phyloP scores from a whole-genome alignment of 805 yeast genomes.

The Citeromyces nyonsensis region DNA sequence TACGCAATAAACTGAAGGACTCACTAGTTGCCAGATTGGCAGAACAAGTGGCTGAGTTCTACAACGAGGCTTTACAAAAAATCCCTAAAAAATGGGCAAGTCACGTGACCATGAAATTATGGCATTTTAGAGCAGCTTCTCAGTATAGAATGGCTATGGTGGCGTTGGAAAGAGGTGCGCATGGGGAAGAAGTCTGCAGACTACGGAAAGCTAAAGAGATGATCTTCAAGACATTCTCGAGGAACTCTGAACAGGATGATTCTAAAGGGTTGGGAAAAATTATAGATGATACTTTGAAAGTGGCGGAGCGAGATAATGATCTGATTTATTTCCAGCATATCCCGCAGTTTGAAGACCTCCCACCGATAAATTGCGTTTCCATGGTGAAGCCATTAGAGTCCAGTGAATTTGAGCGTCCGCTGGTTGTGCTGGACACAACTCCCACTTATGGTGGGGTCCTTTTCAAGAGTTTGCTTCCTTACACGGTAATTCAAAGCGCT shows the following conservation, averaged over 20 bases:
- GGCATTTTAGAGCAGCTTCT: conserved; percentile 62
- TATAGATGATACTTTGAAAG: conserved; percentile 25
- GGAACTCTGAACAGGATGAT: conserved; percentile 30
- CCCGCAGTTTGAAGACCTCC: conserved; percentile 26
- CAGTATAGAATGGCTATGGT: conserved; percentile 42
- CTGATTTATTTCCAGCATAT: conserved; percentile 57
- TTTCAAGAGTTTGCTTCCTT: conserved; percentile 57
- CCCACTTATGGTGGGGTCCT: conserved; percentile 14
- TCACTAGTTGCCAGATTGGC: conserved; percentile 51
- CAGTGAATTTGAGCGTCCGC: conserved; percentile 17
- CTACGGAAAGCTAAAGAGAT: conserved; percentile 23
- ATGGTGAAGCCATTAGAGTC: conserved; percentile 37
- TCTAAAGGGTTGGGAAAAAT: conserved; percentile 29
- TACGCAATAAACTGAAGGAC: conserved; percentile 31
- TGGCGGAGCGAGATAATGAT: conserved; percentile 69
- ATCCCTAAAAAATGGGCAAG: conserved; percentile 46
- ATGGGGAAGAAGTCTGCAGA: conserved; percentile 60
- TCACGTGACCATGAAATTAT: conserved; percentile 39
- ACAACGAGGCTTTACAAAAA: conserved; percentile 25
- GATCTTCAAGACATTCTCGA: conserved; percentile 19
- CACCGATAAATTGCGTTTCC: conserved; percentile 27
- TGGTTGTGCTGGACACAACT: conserved; percentile 7
- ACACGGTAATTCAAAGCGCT: conserved; percentile 45
- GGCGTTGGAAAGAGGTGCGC: conserved; percentile 29
- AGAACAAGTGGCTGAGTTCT: conserved; percentile 42